Conservation (phyloP, 306 rosid species). For the Crataegus laevigata region DNA sequence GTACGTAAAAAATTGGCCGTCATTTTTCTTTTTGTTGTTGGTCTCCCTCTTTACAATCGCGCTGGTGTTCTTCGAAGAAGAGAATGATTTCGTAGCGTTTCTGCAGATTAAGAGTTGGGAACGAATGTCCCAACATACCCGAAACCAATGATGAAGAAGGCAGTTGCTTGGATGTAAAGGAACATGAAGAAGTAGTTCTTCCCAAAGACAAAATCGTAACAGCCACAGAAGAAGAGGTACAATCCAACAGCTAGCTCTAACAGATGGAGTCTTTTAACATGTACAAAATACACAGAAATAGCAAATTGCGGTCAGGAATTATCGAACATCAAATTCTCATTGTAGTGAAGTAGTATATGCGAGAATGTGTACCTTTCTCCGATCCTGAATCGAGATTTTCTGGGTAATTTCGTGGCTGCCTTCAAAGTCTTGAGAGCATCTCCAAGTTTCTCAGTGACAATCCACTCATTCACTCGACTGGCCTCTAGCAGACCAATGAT, state of each 20-base stretch:
- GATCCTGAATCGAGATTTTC: constrained; percentile 41
- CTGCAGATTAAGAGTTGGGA: constrained; percentile 40
- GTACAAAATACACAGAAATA: not conserved
- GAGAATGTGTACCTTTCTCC: constrained; percentile 56
- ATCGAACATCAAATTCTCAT: not conserved
- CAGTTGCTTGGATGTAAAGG: constrained; percentile 57
- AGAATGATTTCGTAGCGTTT: constrained; percentile 10
- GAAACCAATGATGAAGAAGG: constrained; percentile 67
- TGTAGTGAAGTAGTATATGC: not conserved
- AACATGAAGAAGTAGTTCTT: constrained; percentile 56
- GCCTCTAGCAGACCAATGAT: constrained; percentile 66
- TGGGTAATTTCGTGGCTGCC: constrained; percentile 31
- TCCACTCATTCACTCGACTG: constrained; percentile 75
- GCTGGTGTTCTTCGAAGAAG: constrained; percentile 18
- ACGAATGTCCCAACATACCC: constrained; percentile 80
- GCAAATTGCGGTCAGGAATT: not conserved
- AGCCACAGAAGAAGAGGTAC: constrained; percentile 65
- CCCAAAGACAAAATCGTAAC: constrained; percentile 55
- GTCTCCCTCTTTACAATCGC: constrained; percentile 19
- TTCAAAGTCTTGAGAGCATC: constrained; percentile 50
- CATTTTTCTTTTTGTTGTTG: constrained; percentile 6
- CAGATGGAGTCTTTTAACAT: constrained; percentile 46
- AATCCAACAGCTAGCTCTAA: constrained; percentile 61
- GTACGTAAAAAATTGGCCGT: constrained; percentile 34
- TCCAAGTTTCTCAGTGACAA: constrained; percentile 87